phyloP scores from a whole-genome alignment of 148 eudicot genomes.

The Drosera capensis region DNA sequence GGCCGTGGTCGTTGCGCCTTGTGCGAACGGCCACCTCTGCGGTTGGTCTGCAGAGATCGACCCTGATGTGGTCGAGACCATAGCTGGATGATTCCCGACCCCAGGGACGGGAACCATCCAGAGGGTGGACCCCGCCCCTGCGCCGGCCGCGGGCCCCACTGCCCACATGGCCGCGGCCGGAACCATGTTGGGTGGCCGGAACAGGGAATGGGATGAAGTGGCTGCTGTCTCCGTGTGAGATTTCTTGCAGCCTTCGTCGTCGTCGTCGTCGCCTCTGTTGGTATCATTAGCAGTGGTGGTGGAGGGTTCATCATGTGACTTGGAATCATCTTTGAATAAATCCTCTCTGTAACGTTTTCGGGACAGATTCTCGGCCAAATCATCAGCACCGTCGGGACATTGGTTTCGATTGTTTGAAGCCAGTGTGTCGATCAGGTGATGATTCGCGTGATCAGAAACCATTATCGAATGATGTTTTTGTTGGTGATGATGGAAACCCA shows the following conservation, averaged over 20 bases:
- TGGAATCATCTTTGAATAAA: conserved; percentile 59
- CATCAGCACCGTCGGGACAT: conserved; percentile 27
- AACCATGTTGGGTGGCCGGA: conserved; percentile 35
- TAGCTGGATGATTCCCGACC: no score
- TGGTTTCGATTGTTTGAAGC: conserved; percentile 58
- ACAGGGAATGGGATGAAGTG: conserved; percentile 50
- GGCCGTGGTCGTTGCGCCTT: no score
- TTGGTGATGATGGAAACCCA: conserved; percentile 30
- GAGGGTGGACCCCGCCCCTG: no score
- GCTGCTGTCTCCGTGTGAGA: no score
- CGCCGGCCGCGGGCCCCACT: no score
- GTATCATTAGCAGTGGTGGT: conserved; percentile 58
- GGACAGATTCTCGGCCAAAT: conserved; percentile 40
- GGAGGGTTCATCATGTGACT: conserved; percentile 88
- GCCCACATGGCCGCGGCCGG: no score
- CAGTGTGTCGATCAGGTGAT: conserved; percentile 50
- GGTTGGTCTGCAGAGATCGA: no score
- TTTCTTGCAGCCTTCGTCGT: conserved; percentile 23
- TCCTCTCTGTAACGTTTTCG: conserved; percentile 31
- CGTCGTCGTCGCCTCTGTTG: conserved; percentile 26
- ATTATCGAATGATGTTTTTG: conserved; percentile 21
- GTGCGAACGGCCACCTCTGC: no score
- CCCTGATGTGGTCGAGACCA: no score
- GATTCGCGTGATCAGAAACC: conserved; percentile 31
- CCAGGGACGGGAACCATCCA: no score